phyloP scores from a whole-genome alignment of 2,329 filamentous ascomycete genomes.

The Diatrype stigma region DNA sequence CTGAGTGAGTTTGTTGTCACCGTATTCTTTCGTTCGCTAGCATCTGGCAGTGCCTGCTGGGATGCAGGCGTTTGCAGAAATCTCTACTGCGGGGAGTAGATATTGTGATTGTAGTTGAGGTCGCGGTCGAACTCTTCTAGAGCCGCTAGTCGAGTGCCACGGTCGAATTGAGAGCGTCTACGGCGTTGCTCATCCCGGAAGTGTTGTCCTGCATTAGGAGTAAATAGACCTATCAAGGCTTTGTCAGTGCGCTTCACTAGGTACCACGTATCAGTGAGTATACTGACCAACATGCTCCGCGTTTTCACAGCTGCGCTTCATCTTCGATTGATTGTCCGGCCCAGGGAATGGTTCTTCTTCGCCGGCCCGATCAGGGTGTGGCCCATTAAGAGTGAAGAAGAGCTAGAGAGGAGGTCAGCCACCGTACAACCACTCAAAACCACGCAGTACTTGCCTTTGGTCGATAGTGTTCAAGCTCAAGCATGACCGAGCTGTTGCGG shows the following conservation, averaged over 20 bases:
- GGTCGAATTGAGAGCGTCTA: conserved; percentile 74
- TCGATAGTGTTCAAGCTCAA: conserved; percentile 74
- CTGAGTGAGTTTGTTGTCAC: too few relatives aligned
- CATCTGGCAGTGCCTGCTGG: too few relatives aligned
- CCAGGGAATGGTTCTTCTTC: conserved; percentile 71
- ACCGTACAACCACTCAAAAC: background rate
- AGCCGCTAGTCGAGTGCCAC: conserved; percentile 70
- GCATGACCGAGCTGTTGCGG: conserved; percentile 93
- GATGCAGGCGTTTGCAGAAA: background rate
- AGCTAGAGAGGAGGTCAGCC: conserved; percentile 34
- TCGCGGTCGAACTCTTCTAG: conserved; percentile 59
- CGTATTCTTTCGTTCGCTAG: too few relatives aligned
- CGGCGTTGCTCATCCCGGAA: conserved; percentile 72
- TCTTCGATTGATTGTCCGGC: conserved; percentile 81
- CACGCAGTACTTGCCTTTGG: conserved; percentile 61
- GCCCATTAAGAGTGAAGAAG: conserved; percentile 48
- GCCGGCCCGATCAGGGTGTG: conserved; percentile 53
- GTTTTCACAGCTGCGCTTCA: conserved; percentile 83
- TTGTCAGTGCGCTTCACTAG: conserved; percentile 7
- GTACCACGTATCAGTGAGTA: background rate
- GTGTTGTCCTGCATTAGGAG: conserved; percentile 70
- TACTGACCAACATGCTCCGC: conserved; percentile 74
- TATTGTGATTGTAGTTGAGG: conserved; percentile 33
- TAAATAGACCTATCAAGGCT: conserved; percentile 63
- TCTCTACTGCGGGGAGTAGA: conserved; percentile 27